Percentiles rank a stretch among this genome's conserved stretches.
phyloP scores from a whole-genome alignment of 208 protist genomes.

The Trypanosomatidae sp. region DNA sequence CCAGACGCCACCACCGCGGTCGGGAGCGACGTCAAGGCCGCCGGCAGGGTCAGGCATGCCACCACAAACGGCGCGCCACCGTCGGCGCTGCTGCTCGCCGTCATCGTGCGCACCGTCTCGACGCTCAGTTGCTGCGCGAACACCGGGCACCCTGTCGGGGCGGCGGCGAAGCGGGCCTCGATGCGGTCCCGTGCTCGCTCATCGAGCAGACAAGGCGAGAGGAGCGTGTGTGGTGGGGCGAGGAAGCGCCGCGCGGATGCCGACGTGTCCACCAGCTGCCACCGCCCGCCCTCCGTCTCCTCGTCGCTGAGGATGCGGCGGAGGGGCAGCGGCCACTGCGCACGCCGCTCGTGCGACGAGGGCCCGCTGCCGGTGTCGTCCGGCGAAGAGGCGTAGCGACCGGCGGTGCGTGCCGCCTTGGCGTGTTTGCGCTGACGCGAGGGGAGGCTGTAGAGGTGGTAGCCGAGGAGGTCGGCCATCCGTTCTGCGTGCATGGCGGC shows the following conservation, averaged over 20 bases:
- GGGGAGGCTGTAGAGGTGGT: conserved; percentile 84
- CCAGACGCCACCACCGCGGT: conserved; percentile 53
- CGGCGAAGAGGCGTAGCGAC: conserved; percentile 71
- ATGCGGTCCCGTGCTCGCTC: conserved; percentile 40
- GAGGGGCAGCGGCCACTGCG: conserved; percentile 62
- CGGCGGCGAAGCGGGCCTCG: conserved; percentile 39
- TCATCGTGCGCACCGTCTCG: conserved; percentile 25
- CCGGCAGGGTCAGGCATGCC: conserved; percentile 14
- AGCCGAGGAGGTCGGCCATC: conserved; percentile 84
- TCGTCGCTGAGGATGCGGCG: conserved; percentile 54
- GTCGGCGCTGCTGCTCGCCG: conserved; percentile 25
- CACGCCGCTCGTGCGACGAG: background rate
- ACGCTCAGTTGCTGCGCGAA: conserved; percentile 37
- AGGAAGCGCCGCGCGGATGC: conserved; percentile 23
- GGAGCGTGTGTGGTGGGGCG: conserved; percentile 50
- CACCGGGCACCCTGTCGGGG: conserved; percentile 28
- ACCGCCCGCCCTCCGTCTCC: conserved; percentile 77
- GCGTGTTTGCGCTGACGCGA: conserved; percentile 88
- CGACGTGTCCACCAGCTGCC: conserved; percentile 70
- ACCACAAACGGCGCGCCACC: conserved; percentile 14
- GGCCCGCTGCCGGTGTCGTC: conserved; percentile 41
- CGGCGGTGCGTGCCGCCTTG: conserved; percentile 61
- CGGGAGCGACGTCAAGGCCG: conserved; percentile 7
- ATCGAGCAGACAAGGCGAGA: conserved; percentile 81
- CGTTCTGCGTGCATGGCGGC: conserved; percentile 87